Evolutionary conservation across 345 rosid genomes (phyloP), one percentile per base, ranked within the genome.

Genomic region (Salix caprea): DNA sequence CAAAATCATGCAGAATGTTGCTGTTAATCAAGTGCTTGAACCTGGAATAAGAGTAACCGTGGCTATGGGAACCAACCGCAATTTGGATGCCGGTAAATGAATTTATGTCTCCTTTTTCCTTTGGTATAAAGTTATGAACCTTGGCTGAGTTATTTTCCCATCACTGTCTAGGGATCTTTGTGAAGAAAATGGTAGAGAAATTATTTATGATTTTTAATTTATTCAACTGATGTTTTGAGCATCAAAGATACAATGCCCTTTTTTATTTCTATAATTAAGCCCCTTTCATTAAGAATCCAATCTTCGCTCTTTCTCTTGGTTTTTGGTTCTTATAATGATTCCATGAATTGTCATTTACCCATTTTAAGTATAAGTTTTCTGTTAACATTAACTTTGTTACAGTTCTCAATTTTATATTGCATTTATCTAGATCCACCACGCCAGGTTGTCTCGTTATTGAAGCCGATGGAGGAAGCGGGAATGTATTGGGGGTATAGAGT

Each of bases 401-500:
- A 71, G 30, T 77, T 76, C 9, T 18, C 74, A 6, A 56, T 18
- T 71, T 84, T 79, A n/a, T 77, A 62, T 82, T 83, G 28, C 74
- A 80, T 82, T 85, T 74, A 76, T 84, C 76, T 87, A 95, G 99
- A 85, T 83, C 82, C 78, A 52, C 88, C 82, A 28, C 90, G 85
- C 70, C 90, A 86, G 80, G 83, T 92, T 83, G 96, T 90, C 72
- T 85, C 90, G 4, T 83, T 87, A 18, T 89, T 86, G 37, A 90
- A 87, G 85, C 97, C 97, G 10, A 89, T 86, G 84, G 95, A 94
- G 71, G 90, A 91, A 74, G 85, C 86, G 28, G 92, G 97, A 79
- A 80, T 82, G 84, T 94, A 92, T 76, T 92, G 97, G 99, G 99
- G 97, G 18, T 94, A 92, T 77, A 89, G 86, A 88, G 97, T 92